These are phyloP conservation scores for Pyrenophora seminiperda DNA, from an alignment of 2,329 filamentous ascomycete genomes.

Conservation along the genomic window DNA sequence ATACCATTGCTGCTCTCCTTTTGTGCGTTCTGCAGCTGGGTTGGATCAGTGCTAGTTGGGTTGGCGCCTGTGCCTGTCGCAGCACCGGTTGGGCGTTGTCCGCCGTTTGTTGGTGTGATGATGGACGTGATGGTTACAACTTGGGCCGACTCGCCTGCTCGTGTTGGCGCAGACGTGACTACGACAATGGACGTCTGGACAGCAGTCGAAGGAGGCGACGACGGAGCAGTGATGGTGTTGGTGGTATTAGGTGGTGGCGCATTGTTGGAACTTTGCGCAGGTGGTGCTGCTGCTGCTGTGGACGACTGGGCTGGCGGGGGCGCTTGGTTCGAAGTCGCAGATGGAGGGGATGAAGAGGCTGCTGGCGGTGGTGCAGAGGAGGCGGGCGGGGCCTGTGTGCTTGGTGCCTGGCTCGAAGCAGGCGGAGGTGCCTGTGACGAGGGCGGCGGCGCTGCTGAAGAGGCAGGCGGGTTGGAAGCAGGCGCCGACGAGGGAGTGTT, in stretches of 20 bases:
- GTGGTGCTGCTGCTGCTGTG: conserved; percentile 3
- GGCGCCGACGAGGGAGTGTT: conserved; percentile 21
- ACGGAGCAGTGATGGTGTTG: conserved; percentile 31
- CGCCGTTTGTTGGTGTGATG: conserved; percentile 15
- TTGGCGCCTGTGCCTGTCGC: conserved; percentile 7
- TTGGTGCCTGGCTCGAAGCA: conserved; percentile 24
- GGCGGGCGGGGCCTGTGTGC: conserved; percentile 6
- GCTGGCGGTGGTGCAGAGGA: conserved; percentile 8
- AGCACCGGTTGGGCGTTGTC: conserved; percentile 6
- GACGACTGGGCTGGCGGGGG: conserved; percentile 17
- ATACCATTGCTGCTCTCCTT: conserved; percentile 52
- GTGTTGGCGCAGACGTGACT: conserved; percentile 28
- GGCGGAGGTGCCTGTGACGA: conserved; percentile 19
- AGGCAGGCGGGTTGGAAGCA: conserved; percentile 14
- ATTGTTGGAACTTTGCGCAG: background rate
- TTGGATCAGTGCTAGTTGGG: conserved; percentile 17
- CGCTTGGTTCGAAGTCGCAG: conserved; percentile 14
- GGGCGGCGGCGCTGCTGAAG: conserved; percentile 10
- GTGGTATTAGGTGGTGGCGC: conserved; percentile 16
- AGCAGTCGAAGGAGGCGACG: conserved; percentile 26
- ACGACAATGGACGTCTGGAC: conserved; percentile 27
- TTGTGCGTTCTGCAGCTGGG: conserved; percentile 18
- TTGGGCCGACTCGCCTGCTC: conserved; percentile 25
- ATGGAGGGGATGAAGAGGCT: conserved; percentile 17
- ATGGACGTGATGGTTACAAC: conserved; percentile 25